Percentiles rank a stretch among this genome's conserved stretches.
Evolutionary conservation across 2,329 filamentous ascomycete species (phyloP).

Genomic region (Xylaria polymorpha): DNA sequence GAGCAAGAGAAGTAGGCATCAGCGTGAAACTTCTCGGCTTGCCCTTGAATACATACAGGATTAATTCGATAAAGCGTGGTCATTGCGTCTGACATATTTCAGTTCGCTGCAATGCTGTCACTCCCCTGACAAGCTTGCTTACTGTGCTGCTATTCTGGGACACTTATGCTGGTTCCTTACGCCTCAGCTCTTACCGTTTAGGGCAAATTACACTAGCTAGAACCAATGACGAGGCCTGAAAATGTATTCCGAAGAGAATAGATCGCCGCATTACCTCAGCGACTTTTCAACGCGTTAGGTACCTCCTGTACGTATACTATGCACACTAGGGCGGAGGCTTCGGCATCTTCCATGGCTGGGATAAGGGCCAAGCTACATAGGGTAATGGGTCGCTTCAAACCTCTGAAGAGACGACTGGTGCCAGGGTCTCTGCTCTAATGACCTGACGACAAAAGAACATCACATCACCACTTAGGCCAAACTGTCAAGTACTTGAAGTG

Average conservation of each 20-base stretch:
- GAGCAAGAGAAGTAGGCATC: conserved; percentile 7
- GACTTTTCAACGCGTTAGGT: conserved; percentile 5
- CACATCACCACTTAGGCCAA: background rate
- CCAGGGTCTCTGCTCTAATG: background rate
- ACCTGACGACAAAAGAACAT: background rate
- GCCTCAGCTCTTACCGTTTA: conserved; percentile 29
- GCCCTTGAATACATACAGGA: conserved; percentile 8
- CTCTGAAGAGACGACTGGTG: background rate
- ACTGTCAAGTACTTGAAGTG: background rate
- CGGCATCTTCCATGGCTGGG: conserved; percentile 17
- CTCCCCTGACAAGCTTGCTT: conserved; percentile 32
- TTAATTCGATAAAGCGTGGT: background rate
- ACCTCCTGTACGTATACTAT: too few species aligned
- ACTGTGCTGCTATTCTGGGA: conserved; percentile 37
- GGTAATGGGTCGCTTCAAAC: too few species aligned
- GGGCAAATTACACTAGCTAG: conserved; percentile 12
- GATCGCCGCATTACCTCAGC: conserved; percentile 23
- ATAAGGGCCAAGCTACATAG: background rate
- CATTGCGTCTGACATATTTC: conserved; percentile 31
- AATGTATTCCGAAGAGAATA: conserved; percentile 4
- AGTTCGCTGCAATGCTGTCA: conserved; percentile 13
- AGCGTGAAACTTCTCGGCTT: conserved; percentile 1
- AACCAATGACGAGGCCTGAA: conserved; percentile 25
- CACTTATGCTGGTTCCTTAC: conserved; percentile 23
- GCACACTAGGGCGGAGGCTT: conserved; percentile 3